Base-by-base conservation (phyloP, 2,329 filamentous ascomycete genomes). In the Arthrinium puccinioides region DNA sequence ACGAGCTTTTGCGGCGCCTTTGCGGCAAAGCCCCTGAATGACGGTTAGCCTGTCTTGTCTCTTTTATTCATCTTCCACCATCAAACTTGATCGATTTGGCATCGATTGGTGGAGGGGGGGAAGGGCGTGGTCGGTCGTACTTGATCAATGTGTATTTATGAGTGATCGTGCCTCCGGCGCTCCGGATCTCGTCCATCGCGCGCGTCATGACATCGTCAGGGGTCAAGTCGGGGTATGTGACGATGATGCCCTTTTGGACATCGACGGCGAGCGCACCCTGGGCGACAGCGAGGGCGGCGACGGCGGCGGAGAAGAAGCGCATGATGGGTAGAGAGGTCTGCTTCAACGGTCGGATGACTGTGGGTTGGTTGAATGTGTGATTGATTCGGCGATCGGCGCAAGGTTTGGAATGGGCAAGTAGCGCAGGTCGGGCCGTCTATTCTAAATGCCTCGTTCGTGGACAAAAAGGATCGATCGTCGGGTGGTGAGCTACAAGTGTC, bases 151-250 rank as follows among this genome's bases (percentile, higher is more conserved):
- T 64, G 60, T 87, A 92, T 53, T 82, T 75, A 64, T 94, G 87
- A 16, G 84, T 92, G 50, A 95, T 87, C 34, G 75, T 62, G 26
- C 86, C 87, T 34, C 85, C 85, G 26, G 79, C 80, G 31, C 79
- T 68, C 36, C 69, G 62, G 50, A 95, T 80, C 3, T 76, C 74
- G 28, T 82, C 62, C 67, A 83, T 92, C 30, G 86, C 87, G 39
- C 84, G 61, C 16, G 79, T 65, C 21, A 95, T 59, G 24, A 94
- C 66, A 24, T 68, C 70, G 45, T 82, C 66, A 15, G 87, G 82
- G 11, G 79, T 83, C 32, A 76, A 70, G 36, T 79, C 67, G 18
- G 83, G 78, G 55, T 87, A 95, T 53, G 75, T 86, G 52, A 96
- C 71, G 50, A 96, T 80, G 45, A 94, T 78, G 24, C 78, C 76